phyloP scores from a whole-genome alignment of 2,329 filamentous ascomycete genomes.

The Botrytis galanthina region DNA sequence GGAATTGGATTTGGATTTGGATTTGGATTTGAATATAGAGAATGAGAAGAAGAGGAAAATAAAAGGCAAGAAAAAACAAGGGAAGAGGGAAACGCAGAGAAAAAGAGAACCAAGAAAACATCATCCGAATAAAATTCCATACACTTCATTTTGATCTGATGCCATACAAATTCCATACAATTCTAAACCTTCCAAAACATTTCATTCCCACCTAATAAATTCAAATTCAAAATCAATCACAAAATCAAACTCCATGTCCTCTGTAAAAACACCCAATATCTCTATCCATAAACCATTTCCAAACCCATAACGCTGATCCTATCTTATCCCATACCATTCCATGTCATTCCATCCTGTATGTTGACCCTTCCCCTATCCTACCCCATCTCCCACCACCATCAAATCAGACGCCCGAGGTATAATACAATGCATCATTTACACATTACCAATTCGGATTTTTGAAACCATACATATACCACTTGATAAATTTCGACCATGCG shows the following conservation, averaged over 20 bases:
- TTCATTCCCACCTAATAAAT: not conserved
- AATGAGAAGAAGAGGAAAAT: no score
- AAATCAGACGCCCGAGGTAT: not conserved
- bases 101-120: not conserved
- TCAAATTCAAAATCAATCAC: not conserved
- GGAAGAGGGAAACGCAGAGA: no score
- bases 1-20: no score
- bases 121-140: not conserved
- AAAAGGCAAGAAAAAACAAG: no score
- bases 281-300: not conserved
- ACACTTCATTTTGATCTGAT: not conserved
- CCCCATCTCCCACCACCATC: not conserved
- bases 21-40: no score
- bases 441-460: not conserved
- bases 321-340: not conserved
- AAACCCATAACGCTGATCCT: not conserved
- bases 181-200: not conserved
- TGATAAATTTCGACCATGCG: not conserved
- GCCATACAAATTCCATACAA: not conserved
- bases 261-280: not conserved
- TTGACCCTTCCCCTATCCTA: not conserved
- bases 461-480: not conserved
- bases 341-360: not conserved
- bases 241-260: not conserved
- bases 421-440: constrained; percentile 1